Conservation (phyloP, 2,329 filamentous ascomycete species). For the Aaosphaeria arxii region DNA sequence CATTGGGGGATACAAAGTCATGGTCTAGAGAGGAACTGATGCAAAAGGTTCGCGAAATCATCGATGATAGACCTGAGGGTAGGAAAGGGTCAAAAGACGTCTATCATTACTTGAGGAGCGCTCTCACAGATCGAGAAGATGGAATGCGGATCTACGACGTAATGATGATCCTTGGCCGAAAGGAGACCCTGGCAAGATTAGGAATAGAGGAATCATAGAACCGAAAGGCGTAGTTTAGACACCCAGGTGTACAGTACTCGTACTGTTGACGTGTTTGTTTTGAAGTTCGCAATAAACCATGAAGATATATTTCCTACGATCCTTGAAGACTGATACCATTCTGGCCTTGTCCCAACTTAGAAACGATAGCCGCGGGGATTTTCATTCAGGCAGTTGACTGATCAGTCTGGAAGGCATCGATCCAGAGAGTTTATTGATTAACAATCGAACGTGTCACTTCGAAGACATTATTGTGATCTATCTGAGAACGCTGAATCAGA, state of each 20-base stretch:
- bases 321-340: too few species aligned
- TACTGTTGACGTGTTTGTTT: too few species aligned
- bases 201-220: constrained; percentile 8
- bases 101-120: constrained; percentile 32
- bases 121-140: constrained; percentile 26
- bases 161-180: constrained; percentile 30
- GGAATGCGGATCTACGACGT: constrained; percentile 35
- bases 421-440: too few species aligned
- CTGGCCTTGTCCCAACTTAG: too few species aligned
- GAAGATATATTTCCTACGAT: not conserved
- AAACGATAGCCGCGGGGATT: too few species aligned
- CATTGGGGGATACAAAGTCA: constrained; percentile 13
- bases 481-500: too few species aligned
- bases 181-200: constrained; percentile 28
- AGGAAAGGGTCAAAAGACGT: constrained; percentile 25
- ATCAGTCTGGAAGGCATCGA: too few species aligned
- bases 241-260: too few species aligned
- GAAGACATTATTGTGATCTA: too few species aligned
- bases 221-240: not conserved
- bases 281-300: not conserved
- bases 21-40: constrained; percentile 26
- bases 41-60: constrained; percentile 22
- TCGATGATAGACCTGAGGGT: constrained; percentile 21
- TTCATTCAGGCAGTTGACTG: too few species aligned
- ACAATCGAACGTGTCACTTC: too few species aligned